These are phyloP conservation scores for Vanilla planifolia DNA, from an alignment of 106 monocot genomes.

Conservation along the genomic window DNA sequence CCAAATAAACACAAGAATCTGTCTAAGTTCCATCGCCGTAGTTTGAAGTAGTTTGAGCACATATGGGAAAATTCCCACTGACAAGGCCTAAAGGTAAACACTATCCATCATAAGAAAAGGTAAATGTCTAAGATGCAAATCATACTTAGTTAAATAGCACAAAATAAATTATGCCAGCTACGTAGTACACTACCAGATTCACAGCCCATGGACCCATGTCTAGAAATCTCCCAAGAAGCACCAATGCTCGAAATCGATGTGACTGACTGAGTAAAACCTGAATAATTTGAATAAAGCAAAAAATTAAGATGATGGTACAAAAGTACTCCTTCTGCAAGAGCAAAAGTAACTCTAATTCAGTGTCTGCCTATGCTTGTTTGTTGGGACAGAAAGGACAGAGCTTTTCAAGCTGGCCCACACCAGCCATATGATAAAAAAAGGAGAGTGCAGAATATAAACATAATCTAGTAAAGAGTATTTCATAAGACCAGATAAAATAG, in stretches of 20 bases:
- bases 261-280: constrained; percentile 97
- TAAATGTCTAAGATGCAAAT: neutral
- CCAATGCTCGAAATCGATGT: constrained; percentile 85
- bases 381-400: too few relatives aligned
- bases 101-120: neutral
- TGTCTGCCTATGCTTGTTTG: too few relatives aligned
- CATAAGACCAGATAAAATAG: too few relatives aligned
- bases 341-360: constrained; percentile 87
- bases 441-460: too few relatives aligned
- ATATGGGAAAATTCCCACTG: constrained; percentile 95
- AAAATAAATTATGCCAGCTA: neutral
- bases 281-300: constrained; percentile 1
- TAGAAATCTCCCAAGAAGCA: constrained; percentile 95
- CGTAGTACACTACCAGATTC: constrained; percentile 51
- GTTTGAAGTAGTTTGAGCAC: constrained; percentile 94
- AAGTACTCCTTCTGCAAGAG: constrained; percentile 76
- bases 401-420: too few relatives aligned
- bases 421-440: too few relatives aligned
- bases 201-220: constrained; percentile 99
- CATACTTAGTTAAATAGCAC: neutral
- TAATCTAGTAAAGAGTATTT: too few relatives aligned
- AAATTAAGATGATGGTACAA: neutral
- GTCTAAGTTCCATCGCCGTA: constrained; percentile 70
- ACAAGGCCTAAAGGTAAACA: constrained; percentile 62
- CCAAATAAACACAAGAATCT: constrained; percentile 98